Evolutionary conservation across 306 rosid genomes (phyloP).

Genomic region (Vigna reflexopilosa): DNA sequence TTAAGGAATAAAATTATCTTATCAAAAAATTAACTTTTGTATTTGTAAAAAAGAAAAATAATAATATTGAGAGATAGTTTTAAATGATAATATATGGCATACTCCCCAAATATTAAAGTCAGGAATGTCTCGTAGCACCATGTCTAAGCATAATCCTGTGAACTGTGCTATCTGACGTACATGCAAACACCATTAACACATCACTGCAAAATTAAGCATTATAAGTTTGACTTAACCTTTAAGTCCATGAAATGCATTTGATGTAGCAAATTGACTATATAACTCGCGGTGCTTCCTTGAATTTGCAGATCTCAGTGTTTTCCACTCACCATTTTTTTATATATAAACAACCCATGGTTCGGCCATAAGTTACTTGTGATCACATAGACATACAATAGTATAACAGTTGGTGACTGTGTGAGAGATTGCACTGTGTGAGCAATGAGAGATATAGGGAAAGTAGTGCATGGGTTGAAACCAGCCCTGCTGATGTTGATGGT

Average conservation of each 20-base stretch:
- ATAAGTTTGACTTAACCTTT: neutral
- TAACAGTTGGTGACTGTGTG: neutral
- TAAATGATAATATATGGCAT: too few species aligned
- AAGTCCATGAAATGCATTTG: neutral
- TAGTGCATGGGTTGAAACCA: conserved; percentile 49
- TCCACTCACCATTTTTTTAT: conserved; percentile 7
- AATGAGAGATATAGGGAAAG: conserved; percentile 18
- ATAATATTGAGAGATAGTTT: neutral
- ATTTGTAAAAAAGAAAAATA: too few species aligned
- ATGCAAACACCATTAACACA: neutral
- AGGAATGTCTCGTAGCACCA: neutral
- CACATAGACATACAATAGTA: neutral
- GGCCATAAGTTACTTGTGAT: neutral
- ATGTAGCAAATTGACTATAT: conserved; percentile 2
- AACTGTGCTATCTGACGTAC: neutral
- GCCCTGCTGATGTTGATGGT: conserved; percentile 51
- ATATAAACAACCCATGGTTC: conserved; percentile 9
- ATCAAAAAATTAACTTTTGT: too few species aligned
- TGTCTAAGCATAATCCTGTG: neutral
- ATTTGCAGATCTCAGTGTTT: conserved; percentile 8
- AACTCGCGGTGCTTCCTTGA: neutral
- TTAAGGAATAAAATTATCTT: too few species aligned
- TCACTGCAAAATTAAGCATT: neutral
- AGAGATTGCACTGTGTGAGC: neutral
- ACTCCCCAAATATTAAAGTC: neutral